phyloP scores from a whole-genome alignment of 2,329 filamentous ascomycete species.

The Cordyceps cicadae region DNA sequence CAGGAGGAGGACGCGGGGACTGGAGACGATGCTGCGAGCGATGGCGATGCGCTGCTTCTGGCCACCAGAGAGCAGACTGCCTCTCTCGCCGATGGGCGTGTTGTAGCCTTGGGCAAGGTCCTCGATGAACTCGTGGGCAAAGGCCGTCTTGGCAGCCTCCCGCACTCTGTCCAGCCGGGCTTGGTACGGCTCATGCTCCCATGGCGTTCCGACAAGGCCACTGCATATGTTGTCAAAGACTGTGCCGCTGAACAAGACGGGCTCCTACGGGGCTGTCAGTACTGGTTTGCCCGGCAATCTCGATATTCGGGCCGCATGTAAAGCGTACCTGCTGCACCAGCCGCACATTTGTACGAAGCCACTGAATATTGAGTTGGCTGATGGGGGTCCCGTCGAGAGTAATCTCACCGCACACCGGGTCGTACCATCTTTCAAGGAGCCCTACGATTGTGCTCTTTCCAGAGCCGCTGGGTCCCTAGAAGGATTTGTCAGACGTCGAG shows the following conservation, averaged over 20 bases:
- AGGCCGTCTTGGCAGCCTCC: conserved; percentile 39
- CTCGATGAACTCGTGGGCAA: conserved; percentile 42
- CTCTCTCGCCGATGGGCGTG: conserved; percentile 53
- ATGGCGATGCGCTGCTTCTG: conserved; percentile 59
- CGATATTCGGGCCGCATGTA: background rate
- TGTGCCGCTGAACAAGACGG: conserved; percentile 35
- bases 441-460: conserved; percentile 33
- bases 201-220: conserved; percentile 36
- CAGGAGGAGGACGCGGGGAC: conserved; percentile 53
- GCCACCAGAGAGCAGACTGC: conserved; percentile 55
- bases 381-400: conserved; percentile 28
- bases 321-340: conserved; percentile 25
- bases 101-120: conserved; percentile 39
- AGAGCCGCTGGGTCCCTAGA: conserved; percentile 29
- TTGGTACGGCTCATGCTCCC: conserved; percentile 31
- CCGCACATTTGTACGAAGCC: conserved; percentile 29
- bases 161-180: conserved; percentile 28
- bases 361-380: conserved; percentile 28
- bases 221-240: conserved; percentile 49
- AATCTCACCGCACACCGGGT: conserved; percentile 25
- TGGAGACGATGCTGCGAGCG: conserved; percentile 52
- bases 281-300: background rate
- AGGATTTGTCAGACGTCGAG: no score
- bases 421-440: conserved; percentile 33
- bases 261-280: conserved; percentile 25